Evolutionary conservation across 2,329 filamentous ascomycete species (phyloP), one percentile per base, ranked within the genome.

Genomic region (Colletotrichum sp.): DNA sequence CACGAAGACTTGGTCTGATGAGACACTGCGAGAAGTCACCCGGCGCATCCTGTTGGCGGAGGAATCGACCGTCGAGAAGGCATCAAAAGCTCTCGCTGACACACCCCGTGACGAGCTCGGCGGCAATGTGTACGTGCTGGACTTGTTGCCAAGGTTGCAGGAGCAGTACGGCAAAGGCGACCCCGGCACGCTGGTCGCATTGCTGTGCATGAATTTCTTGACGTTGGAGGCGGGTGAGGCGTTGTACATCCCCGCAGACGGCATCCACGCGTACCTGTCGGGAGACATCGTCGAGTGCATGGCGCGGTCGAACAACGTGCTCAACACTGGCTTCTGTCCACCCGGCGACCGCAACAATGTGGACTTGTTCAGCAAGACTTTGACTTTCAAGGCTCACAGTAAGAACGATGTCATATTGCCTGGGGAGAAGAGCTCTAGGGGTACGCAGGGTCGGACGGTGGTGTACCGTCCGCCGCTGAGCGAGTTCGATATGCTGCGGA

Each of bases 201-300:
- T 95, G 7, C 84, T 95, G 43, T 92, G 92, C 61, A 95, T 95
- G 93, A 96, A 96, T 83, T 96, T 91, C 80, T 81, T 96, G 68
- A 86, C 89, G 2, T 88, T 96, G 10, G 84, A 90, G 24, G 88
- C 93, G 1, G 93, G 94, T 18, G 90, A 95, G 68, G 90, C 91
- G 10, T 88, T 95, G 68, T 95, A 91, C 81, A 93, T 95, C 18
- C 93, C 93, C 0, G 93, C 93, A 1, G 93, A 95, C 78, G 93
- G 93, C 6, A 94, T 95, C 70, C 93, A 95, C 80, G 93, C 93
- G 0, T 95, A 95, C 80, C 86, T 95, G 0, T 89, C 89, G 6
- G 94, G 94, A 4, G 92, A 95, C 81, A 95, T 95, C 68, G 91
- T 95, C 79, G 94, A 95, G 83, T 95, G 93, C 84, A 95, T 95